Evolutionary conservation across 768 basidiomycete genomes (phyloP), one percentile per base, ranked within the genome.

Genomic region (Hericium coralloides): DNA sequence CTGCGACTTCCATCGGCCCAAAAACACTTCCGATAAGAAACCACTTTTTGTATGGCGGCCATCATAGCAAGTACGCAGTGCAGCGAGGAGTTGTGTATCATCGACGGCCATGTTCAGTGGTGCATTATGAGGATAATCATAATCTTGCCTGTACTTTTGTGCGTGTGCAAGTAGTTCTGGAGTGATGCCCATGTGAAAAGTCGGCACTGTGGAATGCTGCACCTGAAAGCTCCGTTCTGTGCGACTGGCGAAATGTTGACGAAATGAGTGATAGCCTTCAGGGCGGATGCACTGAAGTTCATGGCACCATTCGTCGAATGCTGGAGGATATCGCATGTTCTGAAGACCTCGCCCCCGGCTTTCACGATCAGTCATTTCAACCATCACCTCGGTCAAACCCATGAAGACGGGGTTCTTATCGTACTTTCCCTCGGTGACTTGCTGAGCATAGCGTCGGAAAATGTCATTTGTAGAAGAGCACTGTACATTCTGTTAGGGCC

Each of bases 271-370:
- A 50, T 74, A 71, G 0, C 66, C 64, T 3, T 60, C 52, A 2
- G 73, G 71, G 38, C 67, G 68, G 12, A 65, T 59, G 7, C 69
- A 67, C 0, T 48, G 38, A 3, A 68, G 9, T 2, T 71, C 62
- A 49, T 72, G 64, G 10, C 55, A 57, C 38, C 73, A 68, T 25
- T 75, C 69, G 6, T 69, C 65, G 36, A 63, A 67, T 0, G 59
- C 67, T 2, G 71, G 70, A 1, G 67, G 52, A 57, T 73, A 74
- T 4, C 59, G 53, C 59, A 74, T 71, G 50, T 75, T 74, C 52
- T 72, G 72, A 57, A 64, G 62, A 0, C 71, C 72, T 1, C 67
- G 63, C 0, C 71, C 72, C 0, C 65, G 61, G 2, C 63, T 63
- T 20, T 70, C 59, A 1, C 63, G 52, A 12, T 74, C 72, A 0